Percentiles rank a stretch among this genome's conserved stretches.
phyloP scores from a whole-genome alignment of 139 green algal species.

The Volvox reticuliferus region DNA sequence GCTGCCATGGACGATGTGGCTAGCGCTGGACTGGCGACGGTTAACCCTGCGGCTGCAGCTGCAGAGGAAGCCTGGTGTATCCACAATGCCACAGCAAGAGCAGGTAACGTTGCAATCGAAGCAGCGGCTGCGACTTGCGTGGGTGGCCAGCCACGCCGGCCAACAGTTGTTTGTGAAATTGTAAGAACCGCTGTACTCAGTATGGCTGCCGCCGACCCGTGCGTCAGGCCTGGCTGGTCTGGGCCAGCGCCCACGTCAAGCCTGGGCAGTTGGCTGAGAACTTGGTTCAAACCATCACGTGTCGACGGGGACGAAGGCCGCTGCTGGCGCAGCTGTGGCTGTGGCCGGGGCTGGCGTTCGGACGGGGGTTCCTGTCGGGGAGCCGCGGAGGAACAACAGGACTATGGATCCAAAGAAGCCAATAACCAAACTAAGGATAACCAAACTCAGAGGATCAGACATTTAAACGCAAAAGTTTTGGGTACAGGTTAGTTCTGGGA shows the following conservation, averaged over 20 bases:
- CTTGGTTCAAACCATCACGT: neutral
- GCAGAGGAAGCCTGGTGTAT: neutral
- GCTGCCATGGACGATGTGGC: neutral
- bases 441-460: too few species aligned
- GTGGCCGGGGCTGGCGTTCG: neutral
- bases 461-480: too few species aligned
- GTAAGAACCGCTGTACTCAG: neutral
- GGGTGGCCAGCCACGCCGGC: neutral
- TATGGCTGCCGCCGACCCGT: neutral
- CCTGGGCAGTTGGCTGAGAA: neutral
- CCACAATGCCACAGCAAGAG: neutral
- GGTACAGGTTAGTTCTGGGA: too few species aligned
- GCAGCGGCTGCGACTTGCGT: constrained; percentile 3
- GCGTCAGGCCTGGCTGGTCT: too few species aligned
- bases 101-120: neutral
- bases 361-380: neutral
- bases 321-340: neutral
- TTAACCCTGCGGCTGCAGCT: neutral
- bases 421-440: too few species aligned
- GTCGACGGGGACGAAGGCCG: neutral
- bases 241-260: neutral
- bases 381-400: too few species aligned
- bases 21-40: too few species aligned
- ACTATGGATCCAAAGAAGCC: too few species aligned
- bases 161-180: neutral